Base-by-base conservation (phyloP, 1,139 yeast species). In the Diutina sp. region DNA sequence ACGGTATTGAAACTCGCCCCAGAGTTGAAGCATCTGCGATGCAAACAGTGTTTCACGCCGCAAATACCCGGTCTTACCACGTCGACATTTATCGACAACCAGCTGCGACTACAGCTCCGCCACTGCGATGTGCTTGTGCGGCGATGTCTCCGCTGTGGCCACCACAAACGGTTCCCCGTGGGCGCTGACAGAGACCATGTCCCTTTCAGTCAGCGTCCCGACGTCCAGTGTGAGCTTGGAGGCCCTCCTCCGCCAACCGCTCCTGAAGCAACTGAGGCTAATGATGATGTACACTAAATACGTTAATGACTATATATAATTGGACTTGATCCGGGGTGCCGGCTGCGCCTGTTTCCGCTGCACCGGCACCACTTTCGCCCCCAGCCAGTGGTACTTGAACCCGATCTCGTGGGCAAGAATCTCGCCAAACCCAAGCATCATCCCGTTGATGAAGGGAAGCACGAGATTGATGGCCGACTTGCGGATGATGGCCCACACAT, bases 381-480 rank as follows among this genome's bases (percentile, higher is more conserved):
- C 91, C 8, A 78, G 66, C 90, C 95, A 88, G 54, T 87, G 83
- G 72, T 83, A 86, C 57, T 78, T 77, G 74, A 87, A 87, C 9
- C 97, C 96, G 55, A 91, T 73, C 66, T 93, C 98, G 67, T 91
- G 97, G 16, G 98, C 99, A 61, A 89, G 75, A 29, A 93, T 85
- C 72, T 93, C 99, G 1, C 99, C 99, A 69, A 91, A 90, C 0
- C 99, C 99, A 59, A 93, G 79, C 96, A 91, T 91, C 73, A 93
- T 76, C 11, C 99, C 99, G 66, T 93, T 93, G 60, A 93, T 75
- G 65, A 93, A 90, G 2, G 99, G 99, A 55, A 93, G 72, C 4
- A 90, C 69, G 63, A 91, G 71, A 64, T 93, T 91, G 61, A 93
- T 84, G 3, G 90, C 82, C 25, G 85, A 75, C 47, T 78, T 76